A percentile compares a stretch with the other conserved stretches of the same genome.
phyloP scores from a whole-genome alignment of 805 yeast genomes.

The Candida maesae region DNA sequence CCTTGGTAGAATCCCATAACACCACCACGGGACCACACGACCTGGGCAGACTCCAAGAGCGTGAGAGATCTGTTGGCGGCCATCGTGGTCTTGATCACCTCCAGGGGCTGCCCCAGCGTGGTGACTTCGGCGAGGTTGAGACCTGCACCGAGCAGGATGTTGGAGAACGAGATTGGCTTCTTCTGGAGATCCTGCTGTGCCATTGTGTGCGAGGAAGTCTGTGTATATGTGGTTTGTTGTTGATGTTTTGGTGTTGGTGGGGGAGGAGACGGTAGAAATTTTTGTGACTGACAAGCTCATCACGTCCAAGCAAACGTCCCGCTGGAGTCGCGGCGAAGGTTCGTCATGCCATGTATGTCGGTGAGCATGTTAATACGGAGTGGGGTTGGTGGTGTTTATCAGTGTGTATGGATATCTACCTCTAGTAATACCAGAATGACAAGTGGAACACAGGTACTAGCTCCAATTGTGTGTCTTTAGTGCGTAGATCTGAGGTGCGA shows the following conservation, averaged over 20 bases:
- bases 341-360: too few relatives aligned
- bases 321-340: background rate
- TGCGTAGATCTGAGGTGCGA: too few relatives aligned
- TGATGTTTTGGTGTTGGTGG: background rate
- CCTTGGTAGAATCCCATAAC: slow-evolving; percentile 92
- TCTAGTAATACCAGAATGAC: too few relatives aligned
- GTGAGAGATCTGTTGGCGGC: slow-evolving; percentile 86
- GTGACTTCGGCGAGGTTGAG: slow-evolving; percentile 90
- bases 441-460: too few relatives aligned
- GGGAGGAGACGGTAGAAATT: background rate
- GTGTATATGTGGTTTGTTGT: too few relatives aligned
- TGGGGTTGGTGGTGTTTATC: too few relatives aligned
- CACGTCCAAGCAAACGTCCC: background rate
- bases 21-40: slow-evolving; percentile 95
- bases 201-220: background rate
- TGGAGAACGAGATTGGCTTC: slow-evolving; percentile 84
- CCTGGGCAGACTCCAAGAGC: slow-evolving; percentile 60
- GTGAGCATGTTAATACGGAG: too few relatives aligned
- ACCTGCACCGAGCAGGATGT: slow-evolving; percentile 90
- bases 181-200: slow-evolving; percentile 43
- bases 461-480: too few relatives aligned
- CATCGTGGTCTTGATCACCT: slow-evolving; percentile 95
- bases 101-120: slow-evolving; percentile 94
- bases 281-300: too few relatives aligned
- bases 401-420: too few relatives aligned